Evolutionary conservation across 805 yeast genomes (phyloP).

Genomic region (Barnettozyma pratensis): DNA sequence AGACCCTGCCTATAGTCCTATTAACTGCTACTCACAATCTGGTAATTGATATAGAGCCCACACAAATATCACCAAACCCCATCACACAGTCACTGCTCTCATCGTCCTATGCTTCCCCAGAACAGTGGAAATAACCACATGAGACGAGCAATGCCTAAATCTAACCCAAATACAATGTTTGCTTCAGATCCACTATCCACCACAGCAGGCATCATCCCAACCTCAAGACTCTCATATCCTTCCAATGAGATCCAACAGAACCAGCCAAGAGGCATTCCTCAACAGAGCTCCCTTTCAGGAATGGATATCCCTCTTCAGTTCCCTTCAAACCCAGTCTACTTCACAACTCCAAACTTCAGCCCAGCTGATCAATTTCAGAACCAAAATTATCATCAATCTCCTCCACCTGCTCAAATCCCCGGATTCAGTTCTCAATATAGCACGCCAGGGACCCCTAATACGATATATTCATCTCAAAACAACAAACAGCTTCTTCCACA

Average conservation of each 20-base stretch:
- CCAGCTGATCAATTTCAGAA: background rate
- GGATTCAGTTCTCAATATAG: background rate
- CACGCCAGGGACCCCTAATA: background rate
- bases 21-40: too few relatives aligned
- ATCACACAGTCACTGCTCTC: too few relatives aligned
- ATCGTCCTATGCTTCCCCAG: too few relatives aligned
- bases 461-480: background rate
- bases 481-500: slow-evolving; percentile 11
- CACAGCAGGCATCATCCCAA: background rate
- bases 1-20: background rate
- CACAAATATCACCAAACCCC: background rate
- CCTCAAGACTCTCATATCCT: background rate
- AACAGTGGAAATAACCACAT: too few relatives aligned
- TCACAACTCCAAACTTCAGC: background rate
- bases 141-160: too few relatives aligned
- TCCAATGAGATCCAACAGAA: background rate
- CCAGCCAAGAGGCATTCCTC: slow-evolving; percentile 2
- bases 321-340: slow-evolving; percentile 5
- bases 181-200: background rate
- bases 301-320: slow-evolving; percentile 5
- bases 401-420: background rate
- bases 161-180: too few relatives aligned
- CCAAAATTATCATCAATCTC: slow-evolving; percentile 4
- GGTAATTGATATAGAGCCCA: background rate
- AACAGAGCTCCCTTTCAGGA: background rate